Percentiles rank a stretch among this genome's conserved stretches.
Conservation (phyloP, 1,139 yeast genomes). For the Zygosaccharomyces pseudobailii region DNA sequence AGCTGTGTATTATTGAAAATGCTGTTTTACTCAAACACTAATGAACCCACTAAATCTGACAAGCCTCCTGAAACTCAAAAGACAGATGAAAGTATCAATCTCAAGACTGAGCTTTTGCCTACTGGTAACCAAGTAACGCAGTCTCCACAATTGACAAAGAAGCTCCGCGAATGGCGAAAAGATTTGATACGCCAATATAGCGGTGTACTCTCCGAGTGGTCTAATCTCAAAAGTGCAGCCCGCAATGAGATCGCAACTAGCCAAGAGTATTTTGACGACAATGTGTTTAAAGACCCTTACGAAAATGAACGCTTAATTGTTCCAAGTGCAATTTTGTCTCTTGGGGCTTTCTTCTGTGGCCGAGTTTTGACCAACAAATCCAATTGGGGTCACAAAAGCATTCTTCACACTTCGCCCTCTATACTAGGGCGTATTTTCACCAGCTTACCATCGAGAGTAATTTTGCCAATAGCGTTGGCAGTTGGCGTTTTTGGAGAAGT, state of each 20-base stretch:
- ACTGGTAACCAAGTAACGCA: conserved; percentile 28
- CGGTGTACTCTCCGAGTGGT: conserved; percentile 13
- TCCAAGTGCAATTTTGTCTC: conserved; percentile 22
- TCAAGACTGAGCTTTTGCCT: conserved; percentile 10
- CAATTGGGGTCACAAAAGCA: conserved; percentile 21
- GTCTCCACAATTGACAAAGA: conserved; percentile 17
- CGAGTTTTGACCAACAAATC: conserved; percentile 22
- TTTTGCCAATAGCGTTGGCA: conserved; percentile 25
- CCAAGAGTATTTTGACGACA: conserved; percentile 16
- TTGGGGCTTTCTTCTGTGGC: conserved; percentile 28
- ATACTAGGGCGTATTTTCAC: conserved; percentile 17
- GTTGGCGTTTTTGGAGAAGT: conserved; percentile 18
- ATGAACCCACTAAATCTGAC: background rate
- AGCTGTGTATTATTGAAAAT: conserved; percentile 2
- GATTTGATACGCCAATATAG: conserved; percentile 12
- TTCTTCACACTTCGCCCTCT: conserved; percentile 10
- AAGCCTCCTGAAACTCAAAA: background rate
- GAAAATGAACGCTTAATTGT: conserved; percentile 22
- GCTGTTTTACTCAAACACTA: conserved; percentile 15
- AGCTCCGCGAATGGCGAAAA: conserved; percentile 15
- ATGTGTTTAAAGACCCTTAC: conserved; percentile 19
- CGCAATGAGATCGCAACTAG: conserved; percentile 14
- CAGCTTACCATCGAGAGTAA: conserved; percentile 24
- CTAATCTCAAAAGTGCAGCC: conserved; percentile 17
- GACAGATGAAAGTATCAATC: background rate